Base-by-base conservation (phyloP, 1,284 basidiomycete species). In the Coniophora puteana region DNA sequence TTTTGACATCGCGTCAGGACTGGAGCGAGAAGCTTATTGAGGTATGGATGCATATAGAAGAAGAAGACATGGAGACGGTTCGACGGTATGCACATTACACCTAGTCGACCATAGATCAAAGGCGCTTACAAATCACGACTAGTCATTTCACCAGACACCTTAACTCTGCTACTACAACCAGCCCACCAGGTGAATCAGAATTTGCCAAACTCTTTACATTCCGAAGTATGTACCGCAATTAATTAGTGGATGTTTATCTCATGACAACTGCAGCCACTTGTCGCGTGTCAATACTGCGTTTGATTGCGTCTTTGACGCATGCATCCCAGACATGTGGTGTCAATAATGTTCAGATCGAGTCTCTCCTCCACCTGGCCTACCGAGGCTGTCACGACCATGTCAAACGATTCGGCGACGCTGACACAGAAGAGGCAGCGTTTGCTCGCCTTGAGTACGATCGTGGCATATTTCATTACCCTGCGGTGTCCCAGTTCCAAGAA, bases 401-500 rank as follows among this genome's bases (percentile, higher is more conserved):
- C 36, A 51, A 48, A 29, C 13, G n/a, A 17, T 5, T 3, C 5
- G 30, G 20, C 7, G 49, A 50, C 8, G 28, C 26, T 16, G n/a
- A n/a, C n/a, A n/a, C n/a, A n/a, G n/a, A n/a, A n/a, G 14, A 20
- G 11, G 39, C 40, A 8, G 40, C 49, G 20, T 23, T 20, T n/a
- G 14, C 35, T 13, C 38, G 16, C 18, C 13, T 49, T n/a, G 55
- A 57, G 36, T 38, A 44, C 24, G n/a, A 30, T 10, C n/a, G 33
- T 44, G 21, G 50, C 49, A 38, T 33, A 52, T 30, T 55, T 44
- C 38, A 46, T 52, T 25, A 43, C 41, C 17, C 53, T 52, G n/a
- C 11, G 46, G 22, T 53, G 51, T 33, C 38, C 49, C 1, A 25
- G 45, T n/a, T 51, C 48, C 23, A 42, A 47, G 11, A 35, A 13